Conservation (phyloP, 352 stramenopile species). For the Globisporangium okanoganense region DNA sequence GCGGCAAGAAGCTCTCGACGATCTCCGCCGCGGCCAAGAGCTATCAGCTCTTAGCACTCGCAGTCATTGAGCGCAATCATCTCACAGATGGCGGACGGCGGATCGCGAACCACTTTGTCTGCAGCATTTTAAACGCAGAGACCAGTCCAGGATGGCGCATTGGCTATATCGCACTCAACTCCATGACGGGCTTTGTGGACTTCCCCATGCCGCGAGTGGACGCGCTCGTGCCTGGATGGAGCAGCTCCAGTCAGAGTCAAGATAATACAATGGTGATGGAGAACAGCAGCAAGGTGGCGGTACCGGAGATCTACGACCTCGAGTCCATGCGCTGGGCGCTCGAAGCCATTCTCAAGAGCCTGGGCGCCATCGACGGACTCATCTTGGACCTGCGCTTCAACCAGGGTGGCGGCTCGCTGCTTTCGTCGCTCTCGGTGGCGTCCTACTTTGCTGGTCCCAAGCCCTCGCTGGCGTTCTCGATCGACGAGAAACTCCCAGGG, state of each 20-base stretch:
- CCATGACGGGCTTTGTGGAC: conserved; percentile 81
- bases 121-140: conserved; percentile 64
- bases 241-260: neutral
- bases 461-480: conserved; percentile 50
- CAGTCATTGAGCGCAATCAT: conserved; percentile 48
- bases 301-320: conserved; percentile 83
- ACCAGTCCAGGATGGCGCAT: conserved; percentile 76
- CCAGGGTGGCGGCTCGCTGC: conserved; percentile 60
- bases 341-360: conserved; percentile 67
- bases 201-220: conserved; percentile 64
- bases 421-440: conserved; percentile 56
- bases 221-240: conserved; percentile 52
- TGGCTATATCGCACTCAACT: conserved; percentile 64
- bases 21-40: conserved; percentile 20
- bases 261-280: conserved; percentile 20
- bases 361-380: conserved; percentile 62
- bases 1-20: conserved; percentile 28
- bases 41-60: conserved; percentile 37
- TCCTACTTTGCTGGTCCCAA: conserved; percentile 65
- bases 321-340: conserved; percentile 85
- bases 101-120: conserved; percentile 69
- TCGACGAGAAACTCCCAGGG: conserved; percentile 56
- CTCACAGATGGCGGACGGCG: conserved; percentile 46
- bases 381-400: conserved; percentile 81
- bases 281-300: conserved; percentile 19